These are phyloP conservation scores for Chaetomium sp. DNA, from an alignment of 2,329 filamentous ascomycete species.

Conservation along the genomic window DNA sequence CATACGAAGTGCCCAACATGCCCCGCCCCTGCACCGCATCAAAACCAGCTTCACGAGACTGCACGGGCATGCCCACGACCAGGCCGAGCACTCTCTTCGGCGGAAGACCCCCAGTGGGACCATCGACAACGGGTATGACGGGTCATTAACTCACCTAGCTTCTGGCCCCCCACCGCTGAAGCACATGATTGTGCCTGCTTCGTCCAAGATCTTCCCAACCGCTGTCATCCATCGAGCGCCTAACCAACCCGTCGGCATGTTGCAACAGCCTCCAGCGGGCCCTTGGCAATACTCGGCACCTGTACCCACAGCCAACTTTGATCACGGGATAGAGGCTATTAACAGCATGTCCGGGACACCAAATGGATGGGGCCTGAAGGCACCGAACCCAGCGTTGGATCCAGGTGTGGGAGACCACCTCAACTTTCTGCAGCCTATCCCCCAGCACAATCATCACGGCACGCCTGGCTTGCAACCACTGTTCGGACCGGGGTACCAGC, in stretches of 20 bases:
- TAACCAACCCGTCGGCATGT: slow-evolving; percentile 23
- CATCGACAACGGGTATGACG: slow-evolving; percentile 88
- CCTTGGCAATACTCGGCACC: slow-evolving; percentile 34
- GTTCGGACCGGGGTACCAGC: slow-evolving; percentile 41
- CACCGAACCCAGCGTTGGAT: slow-evolving; percentile 19
- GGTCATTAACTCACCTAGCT: slow-evolving; percentile 71
- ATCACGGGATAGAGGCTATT: slow-evolving; percentile 19
- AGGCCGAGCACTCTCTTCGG: slow-evolving; percentile 73
- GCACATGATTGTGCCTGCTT: slow-evolving; percentile 74
- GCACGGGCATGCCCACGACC: slow-evolving; percentile 41
- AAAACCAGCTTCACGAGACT: slow-evolving; percentile 36
- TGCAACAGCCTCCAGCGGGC: slow-evolving; percentile 24
- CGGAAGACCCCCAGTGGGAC: slow-evolving; percentile 96
- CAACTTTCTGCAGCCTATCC: slow-evolving; percentile 28
- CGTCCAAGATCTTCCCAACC: slow-evolving; percentile 43
- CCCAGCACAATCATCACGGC: slow-evolving; percentile 32
- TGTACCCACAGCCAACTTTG: slow-evolving; percentile 19
- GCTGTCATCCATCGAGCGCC: slow-evolving; percentile 34
- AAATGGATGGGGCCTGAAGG: slow-evolving; percentile 31
- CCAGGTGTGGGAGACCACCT: slow-evolving; percentile 23
- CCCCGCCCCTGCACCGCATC: slow-evolving; percentile 38
- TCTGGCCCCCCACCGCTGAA: slow-evolving; percentile 77
- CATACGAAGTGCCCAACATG: slow-evolving; percentile 43
- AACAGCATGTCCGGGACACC: slow-evolving; percentile 21
- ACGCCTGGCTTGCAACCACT: slow-evolving; percentile 35